These are phyloP conservation scores for Cordia subcordata DNA, from an alignment of 257 asterid species.

Conservation along the genomic window DNA sequence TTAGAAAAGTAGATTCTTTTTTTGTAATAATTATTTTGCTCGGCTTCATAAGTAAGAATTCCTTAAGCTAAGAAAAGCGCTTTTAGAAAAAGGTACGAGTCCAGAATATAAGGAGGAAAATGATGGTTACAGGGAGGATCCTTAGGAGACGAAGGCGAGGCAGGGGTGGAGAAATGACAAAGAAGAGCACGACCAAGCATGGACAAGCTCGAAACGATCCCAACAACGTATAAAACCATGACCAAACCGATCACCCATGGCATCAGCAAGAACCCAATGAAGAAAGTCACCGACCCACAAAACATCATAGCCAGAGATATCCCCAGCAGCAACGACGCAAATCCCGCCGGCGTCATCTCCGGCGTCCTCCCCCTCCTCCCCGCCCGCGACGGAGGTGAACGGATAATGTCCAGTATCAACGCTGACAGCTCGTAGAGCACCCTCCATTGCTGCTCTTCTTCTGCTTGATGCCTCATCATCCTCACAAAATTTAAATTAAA, in stretches of 20 bases:
- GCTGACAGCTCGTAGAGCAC: slow-evolving; percentile 37
- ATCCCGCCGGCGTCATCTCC: slow-evolving; percentile 72
- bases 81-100: background rate
- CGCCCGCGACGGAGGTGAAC: slow-evolving; percentile 20
- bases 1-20: too few species aligned
- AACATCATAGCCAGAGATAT: slow-evolving; percentile 68
- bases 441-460: slow-evolving; percentile 31
- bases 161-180: slow-evolving; percentile 25
- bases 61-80: too few species aligned
- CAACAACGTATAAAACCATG: slow-evolving; percentile 62
- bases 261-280: slow-evolving; percentile 85
- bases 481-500: background rate
- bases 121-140: slow-evolving; percentile 48
- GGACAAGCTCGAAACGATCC: slow-evolving; percentile 71
- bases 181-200: slow-evolving; percentile 71
- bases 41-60: too few species aligned
- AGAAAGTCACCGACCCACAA: slow-evolving; percentile 85
- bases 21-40: too few species aligned
- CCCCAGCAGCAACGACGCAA: slow-evolving; percentile 73
- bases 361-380: slow-evolving; percentile 17
- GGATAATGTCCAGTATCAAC: slow-evolving; percentile 28
- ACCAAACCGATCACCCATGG: slow-evolving; percentile 96
- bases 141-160: slow-evolving; percentile 39
- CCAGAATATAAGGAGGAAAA: background rate
- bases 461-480: slow-evolving; percentile 26